Evolutionary conservation across 1,284 basidiomycete species (phyloP).

Genomic region (Leccinum solheimii): DNA sequence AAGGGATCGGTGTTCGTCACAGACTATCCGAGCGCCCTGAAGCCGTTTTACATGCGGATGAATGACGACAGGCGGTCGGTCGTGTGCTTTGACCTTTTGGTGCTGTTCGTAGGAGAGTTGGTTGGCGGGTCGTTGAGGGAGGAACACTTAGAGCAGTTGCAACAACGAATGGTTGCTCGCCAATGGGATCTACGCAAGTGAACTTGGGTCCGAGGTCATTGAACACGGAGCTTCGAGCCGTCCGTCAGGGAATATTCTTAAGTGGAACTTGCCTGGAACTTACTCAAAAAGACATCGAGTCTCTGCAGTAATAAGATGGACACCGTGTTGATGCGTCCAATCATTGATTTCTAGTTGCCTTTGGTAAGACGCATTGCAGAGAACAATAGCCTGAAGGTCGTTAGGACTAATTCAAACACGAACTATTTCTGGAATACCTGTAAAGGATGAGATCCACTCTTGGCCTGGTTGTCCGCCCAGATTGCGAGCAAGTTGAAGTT

Average conservation of each 20-base stretch:
- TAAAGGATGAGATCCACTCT: constrained; percentile 58
- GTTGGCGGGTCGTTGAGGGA: constrained; percentile 91
- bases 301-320: constrained; percentile 92
- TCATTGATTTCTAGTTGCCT: constrained; percentile 96
- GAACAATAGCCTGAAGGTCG: constrained; percentile 75
- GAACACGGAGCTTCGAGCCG: constrained; percentile 75
- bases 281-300: constrained; percentile 95
- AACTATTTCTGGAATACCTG: constrained; percentile 55
- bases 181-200: constrained; percentile 92
- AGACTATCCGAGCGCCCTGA: constrained; percentile 80
- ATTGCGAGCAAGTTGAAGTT: too few species aligned
- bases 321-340: constrained; percentile 85
- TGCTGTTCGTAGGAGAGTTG: constrained; percentile 88
- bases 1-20: constrained; percentile 87
- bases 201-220: constrained; percentile 97
- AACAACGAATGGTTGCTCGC: constrained; percentile 61
- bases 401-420: constrained; percentile 2
- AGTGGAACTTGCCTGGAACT: constrained; percentile 24
- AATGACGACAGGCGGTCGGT: constrained; percentile 62
- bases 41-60: constrained; percentile 96
- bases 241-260: constrained; percentile 23
- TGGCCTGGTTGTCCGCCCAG: too few species aligned
- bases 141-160: constrained; percentile 66
- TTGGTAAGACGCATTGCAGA: constrained; percentile 75
- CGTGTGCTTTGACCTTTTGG: constrained; percentile 92